Evolutionary conservation across 768 basidiomycete genomes (phyloP).

Genomic region (Russula lepida): DNA sequence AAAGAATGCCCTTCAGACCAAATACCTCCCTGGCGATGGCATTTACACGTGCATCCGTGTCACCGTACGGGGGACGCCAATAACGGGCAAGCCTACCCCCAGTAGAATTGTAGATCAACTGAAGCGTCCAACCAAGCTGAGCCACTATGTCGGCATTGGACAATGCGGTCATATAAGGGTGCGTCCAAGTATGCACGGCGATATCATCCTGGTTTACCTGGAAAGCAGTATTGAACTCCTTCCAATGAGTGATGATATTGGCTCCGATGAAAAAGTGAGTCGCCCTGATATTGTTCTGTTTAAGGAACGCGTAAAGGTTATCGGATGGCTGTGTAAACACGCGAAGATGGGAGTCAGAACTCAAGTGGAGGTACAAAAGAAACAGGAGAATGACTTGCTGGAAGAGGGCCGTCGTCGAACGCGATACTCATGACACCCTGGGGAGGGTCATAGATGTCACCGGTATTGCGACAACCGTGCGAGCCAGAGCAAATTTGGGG

Average conservation of each 20-base stretch:
- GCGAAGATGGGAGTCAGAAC: not conserved
- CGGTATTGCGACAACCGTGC: constrained; percentile 25
- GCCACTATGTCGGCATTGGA: constrained; percentile 59
- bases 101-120: constrained; percentile 70
- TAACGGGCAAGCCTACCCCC: constrained; percentile 65
- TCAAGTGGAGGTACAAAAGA: not conserved
- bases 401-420: constrained; percentile 34
- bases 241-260: constrained; percentile 32
- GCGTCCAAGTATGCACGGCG: constrained; percentile 56
- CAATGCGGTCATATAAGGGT: constrained; percentile 75
- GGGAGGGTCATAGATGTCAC: constrained; percentile 35
- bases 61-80: constrained; percentile 89
- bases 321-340: constrained; percentile 22
- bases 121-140: constrained; percentile 76
- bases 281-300: constrained; percentile 30
- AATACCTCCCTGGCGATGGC: constrained; percentile 85
- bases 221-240: constrained; percentile 30
- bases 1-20: constrained; percentile 74
- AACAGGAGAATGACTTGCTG: constrained; percentile 6
- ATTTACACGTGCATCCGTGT: constrained; percentile 73
- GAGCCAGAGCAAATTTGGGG: constrained; percentile 32
- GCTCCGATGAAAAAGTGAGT: constrained; percentile 43
- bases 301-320: constrained; percentile 33
- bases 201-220: constrained; percentile 30
- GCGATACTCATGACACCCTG: constrained; percentile 30